Evolutionary conservation across 192 early-diverging fungal genomes (phyloP).

Genomic region (Podila clonocystis): DNA sequence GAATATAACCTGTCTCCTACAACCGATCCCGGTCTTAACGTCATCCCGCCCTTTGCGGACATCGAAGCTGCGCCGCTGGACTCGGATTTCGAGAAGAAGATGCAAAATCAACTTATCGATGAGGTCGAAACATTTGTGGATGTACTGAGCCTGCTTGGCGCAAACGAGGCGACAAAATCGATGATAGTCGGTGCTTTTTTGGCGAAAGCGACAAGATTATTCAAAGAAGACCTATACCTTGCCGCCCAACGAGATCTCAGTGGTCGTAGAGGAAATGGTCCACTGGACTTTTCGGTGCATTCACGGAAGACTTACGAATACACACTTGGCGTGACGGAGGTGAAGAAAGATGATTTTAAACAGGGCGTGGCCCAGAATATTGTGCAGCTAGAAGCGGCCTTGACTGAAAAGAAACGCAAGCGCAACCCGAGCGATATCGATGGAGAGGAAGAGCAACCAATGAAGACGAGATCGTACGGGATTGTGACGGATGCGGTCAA

Average conservation of each 20-base stretch:
- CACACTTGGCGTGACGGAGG: slow-evolving; percentile 20
- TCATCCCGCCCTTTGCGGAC: not conserved
- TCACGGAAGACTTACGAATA: not conserved
- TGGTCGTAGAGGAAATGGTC: slow-evolving; percentile 15
- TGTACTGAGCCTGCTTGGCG: not conserved
- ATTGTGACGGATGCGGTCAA: slow-evolving; percentile 16
- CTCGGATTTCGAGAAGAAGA: not conserved
- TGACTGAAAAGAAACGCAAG: slow-evolving; percentile 22
- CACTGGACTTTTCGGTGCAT: slow-evolving; percentile 21
- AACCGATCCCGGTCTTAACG: not conserved
- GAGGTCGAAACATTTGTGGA: slow-evolving; percentile 9
- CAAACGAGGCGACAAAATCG: slow-evolving; percentile 24
- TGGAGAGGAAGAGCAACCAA: slow-evolving; percentile 1
- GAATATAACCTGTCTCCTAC: slow-evolving; percentile 5
- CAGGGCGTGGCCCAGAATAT: slow-evolving; percentile 20
- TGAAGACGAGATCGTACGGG: slow-evolving; percentile 1
- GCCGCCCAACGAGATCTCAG: slow-evolving; percentile 5
- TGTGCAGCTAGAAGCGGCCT: slow-evolving; percentile 23
- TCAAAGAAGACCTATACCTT: slow-evolving; percentile 15
- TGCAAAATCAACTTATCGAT: not conserved
- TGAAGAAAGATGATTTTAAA: slow-evolving; percentile 20
- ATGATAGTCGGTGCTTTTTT: slow-evolving; percentile 12
- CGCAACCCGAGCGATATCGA: slow-evolving; percentile 1
- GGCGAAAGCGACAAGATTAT: slow-evolving; percentile 9
- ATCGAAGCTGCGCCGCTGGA: slow-evolving; percentile 13